Base-by-base conservation (phyloP, 768 basidiomycete genomes). In the Phylloporus arenicola region DNA sequence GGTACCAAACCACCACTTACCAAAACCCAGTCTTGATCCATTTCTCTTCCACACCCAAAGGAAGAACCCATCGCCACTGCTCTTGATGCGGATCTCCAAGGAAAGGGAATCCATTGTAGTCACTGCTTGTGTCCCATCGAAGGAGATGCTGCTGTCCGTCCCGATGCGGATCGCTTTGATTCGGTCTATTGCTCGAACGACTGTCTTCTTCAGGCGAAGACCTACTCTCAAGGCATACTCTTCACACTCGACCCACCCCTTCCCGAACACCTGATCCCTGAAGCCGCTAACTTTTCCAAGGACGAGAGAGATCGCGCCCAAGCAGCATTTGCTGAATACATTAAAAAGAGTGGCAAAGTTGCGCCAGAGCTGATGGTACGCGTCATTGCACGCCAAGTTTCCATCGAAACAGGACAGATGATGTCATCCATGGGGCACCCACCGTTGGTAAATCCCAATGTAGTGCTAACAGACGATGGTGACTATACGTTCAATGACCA, bases 401-500 rank as follows among this genome's bases (percentile, higher is more conserved):
- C 78, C 25, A 68, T 73, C 22, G 85, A 89, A 61, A 83, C 78
- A 0, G 64, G 71, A 42, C 88, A 86, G 60, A 64, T 87, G 60
- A 59, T 76, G 12, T 55, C 61, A 45, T 65, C 53, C 34, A 43
- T 60, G 48, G 59, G 56, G 39, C 48, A 48, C 33, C 34, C 47
- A 11, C 56, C 50, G 17, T 43, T 27, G 51, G 33, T 33, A 6
- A 41, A 55, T 30, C 55, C 51, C 38, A 60, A 57, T 34, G 53
- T 55, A 14, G 59, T 59, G 22, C 59, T 70, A 39, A 64, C 79
- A 2, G 79, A 78, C 14, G 64, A 62, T 37, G 70, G 70, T 1
- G 76, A 79, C 14, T 91, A 90, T 63, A 70, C 74, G 22, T 71
- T 91, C 42, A 81, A 77, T 33, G 89, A 92, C 57, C 88, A 92